These are phyloP conservation scores for Thermochaetoides thermophila DNA, from an alignment of 495 filamentous ascomycete genomes.

Conservation along the genomic window DNA sequence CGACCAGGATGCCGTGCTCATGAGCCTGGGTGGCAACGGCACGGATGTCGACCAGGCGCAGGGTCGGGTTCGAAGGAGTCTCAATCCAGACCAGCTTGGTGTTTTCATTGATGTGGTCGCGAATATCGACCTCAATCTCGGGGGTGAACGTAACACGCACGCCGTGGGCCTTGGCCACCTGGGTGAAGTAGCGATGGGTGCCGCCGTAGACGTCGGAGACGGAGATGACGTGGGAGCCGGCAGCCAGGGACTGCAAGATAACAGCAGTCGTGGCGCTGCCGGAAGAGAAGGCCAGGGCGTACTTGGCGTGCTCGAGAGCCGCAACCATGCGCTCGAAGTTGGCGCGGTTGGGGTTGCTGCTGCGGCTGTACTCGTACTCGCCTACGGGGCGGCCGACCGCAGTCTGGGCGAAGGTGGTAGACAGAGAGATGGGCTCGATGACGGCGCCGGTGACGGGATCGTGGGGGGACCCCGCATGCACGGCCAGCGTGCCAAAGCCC, in stretches of 20 bases:
- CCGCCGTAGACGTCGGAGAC: constrained; percentile 96
- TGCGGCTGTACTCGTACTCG: constrained; percentile 77
- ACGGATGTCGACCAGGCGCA: constrained; percentile 81
- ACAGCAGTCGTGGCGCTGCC: constrained; percentile 88
- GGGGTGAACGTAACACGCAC: constrained; percentile 91
- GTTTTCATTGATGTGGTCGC: constrained; percentile 65
- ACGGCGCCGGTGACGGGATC: constrained; percentile 88
- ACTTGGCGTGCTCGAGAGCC: constrained; percentile 79
- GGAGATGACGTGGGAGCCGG: constrained; percentile 86
- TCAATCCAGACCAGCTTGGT: constrained; percentile 99
- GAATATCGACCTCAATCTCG: constrained; percentile 73
- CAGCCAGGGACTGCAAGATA: constrained; percentile 82
- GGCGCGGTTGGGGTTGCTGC: constrained; percentile 82
- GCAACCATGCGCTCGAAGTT: constrained; percentile 90
- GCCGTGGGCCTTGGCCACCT: constrained; percentile 87
- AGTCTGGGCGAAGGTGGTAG: constrained; percentile 83
- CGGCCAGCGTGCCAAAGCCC: constrained; percentile 80
- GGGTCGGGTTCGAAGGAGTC: constrained; percentile 82
- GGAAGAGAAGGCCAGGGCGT: constrained; percentile 88
- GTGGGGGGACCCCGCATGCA: constrained; percentile 81
- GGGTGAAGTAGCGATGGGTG: constrained; percentile 97
- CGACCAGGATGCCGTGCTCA: constrained; percentile 76
- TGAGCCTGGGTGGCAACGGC: constrained; percentile 72
- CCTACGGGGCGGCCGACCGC: constrained; percentile 76
- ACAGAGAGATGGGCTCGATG: constrained; percentile 88